phyloP scores from a whole-genome alignment of 1,139 yeast genomes.

The Entelexis sorbosivorans region DNA sequence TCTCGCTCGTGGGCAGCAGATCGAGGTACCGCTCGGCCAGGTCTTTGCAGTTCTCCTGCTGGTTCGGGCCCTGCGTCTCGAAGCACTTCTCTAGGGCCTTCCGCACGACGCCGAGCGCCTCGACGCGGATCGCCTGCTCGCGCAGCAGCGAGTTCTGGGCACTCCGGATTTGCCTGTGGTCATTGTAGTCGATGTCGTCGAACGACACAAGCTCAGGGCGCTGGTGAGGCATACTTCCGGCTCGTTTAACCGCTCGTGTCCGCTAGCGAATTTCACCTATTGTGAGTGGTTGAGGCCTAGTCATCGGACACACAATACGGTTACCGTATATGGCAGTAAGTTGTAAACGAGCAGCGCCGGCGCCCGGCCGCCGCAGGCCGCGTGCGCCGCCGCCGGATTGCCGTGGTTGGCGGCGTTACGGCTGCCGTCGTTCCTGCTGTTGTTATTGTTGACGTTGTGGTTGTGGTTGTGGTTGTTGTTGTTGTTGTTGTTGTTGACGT shows the following conservation, averaged over 20 bases:
- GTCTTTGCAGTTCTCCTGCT: slow-evolving; percentile 66
- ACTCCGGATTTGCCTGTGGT: slow-evolving; percentile 49
- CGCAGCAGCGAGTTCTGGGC: slow-evolving; percentile 71
- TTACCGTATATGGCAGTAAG: no score
- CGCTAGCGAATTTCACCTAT: not conserved
- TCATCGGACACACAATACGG: not conserved
- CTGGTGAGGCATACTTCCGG: slow-evolving; percentile 33
- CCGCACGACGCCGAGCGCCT: slow-evolving; percentile 57
- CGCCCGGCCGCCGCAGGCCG: no score
- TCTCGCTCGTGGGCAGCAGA: slow-evolving; percentile 56
- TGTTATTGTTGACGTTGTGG: no score
- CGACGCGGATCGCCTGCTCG: slow-evolving; percentile 69
- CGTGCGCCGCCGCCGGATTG: no score
- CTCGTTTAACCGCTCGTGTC: slow-evolving; percentile 1
- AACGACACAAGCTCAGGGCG: slow-evolving; percentile 72
- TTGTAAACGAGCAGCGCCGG: no score
- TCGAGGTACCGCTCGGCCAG: slow-evolving; percentile 66
- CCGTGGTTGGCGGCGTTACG: no score
- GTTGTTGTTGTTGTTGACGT: no score
- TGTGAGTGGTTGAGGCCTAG: not conserved
- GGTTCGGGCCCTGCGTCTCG: slow-evolving; percentile 58
- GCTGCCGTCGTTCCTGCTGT: no score
- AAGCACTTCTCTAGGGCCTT: slow-evolving; percentile 61
- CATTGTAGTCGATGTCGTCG: slow-evolving; percentile 69
- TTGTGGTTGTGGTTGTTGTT: no score